A percentile compares a stretch with the other conserved stretches of the same genome.
Evolutionary conservation across 2,329 filamentous ascomycete genomes (phyloP).

Genomic region (Thielaviopsis euricoi): DNA sequence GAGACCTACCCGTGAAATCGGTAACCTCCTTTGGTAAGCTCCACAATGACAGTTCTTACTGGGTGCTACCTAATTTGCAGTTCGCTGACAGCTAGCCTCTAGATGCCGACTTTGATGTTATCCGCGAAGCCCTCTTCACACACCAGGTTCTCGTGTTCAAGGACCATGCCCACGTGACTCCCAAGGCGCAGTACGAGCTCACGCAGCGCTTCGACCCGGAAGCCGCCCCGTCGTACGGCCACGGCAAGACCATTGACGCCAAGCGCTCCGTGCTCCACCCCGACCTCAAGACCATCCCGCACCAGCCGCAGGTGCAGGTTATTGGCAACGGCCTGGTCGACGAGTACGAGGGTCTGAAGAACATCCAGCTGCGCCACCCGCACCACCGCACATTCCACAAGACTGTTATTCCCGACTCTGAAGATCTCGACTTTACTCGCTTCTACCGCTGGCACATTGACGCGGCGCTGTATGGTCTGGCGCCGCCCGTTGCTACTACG

Average conservation of each 20-base stretch:
- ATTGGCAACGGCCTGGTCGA: conserved; percentile 59
- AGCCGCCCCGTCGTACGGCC: conserved; percentile 49
- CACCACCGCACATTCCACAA: conserved; percentile 66
- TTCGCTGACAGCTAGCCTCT: conserved; percentile 13
- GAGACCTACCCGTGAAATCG: conserved; percentile 36
- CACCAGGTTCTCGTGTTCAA: conserved; percentile 58
- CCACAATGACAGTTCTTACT: neutral
- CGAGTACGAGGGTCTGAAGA: conserved; percentile 52
- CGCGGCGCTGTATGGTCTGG: conserved; percentile 56
- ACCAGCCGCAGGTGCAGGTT: conserved; percentile 65
- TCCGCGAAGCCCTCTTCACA: conserved; percentile 49
- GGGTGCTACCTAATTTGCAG: neutral
- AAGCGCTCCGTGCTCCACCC: conserved; percentile 54
- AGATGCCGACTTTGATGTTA: conserved; percentile 48
- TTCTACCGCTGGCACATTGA: conserved; percentile 74
- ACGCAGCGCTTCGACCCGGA: conserved; percentile 58
- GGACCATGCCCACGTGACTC: conserved; percentile 43
- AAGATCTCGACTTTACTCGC: conserved; percentile 33
- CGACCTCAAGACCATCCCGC: conserved; percentile 64
- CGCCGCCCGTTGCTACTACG: conserved; percentile 58
- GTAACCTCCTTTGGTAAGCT: conserved; percentile 40
- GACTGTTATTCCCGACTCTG: conserved; percentile 36
- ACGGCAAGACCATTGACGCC: conserved; percentile 56
- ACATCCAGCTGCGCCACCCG: conserved; percentile 55
- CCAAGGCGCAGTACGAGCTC: conserved; percentile 57